Evolutionary conservation across 345 rosid genomes (phyloP), one percentile per base, ranked within the genome.

Genomic region (Lumnitzera littorea): DNA sequence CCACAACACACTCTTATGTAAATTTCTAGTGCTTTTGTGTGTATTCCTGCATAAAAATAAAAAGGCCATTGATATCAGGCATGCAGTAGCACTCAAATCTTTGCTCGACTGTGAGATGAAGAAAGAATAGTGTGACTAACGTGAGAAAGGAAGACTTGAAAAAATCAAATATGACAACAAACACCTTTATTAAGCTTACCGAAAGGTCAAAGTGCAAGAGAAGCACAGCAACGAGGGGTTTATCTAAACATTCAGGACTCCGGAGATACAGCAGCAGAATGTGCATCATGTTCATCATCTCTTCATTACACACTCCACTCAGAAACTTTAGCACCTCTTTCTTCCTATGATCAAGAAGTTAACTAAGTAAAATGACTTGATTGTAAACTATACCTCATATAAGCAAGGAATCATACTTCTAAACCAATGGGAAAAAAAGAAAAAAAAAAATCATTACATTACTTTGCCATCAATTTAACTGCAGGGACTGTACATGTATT

Each of bases 161-260:
- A 66, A 24, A 46, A 15, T 49, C 24, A 29, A 24, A 14, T 13
- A 29, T 24, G 25, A 29, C 23, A 16, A 2, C 46, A 60, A 51
- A 48, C 31, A 27, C 46, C 17, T 15, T 51, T 56, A 58, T 6
- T 23, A 47, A 64, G 57, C 61, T 49, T 70, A 84, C 91, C 79
- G 69, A 61, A 54, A 72, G 78, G 67, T 80, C 81, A 24, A 85
- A 68, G 69, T 76, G 81, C 56, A 85, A 57, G 47, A 82, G 69
- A 43, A 84, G 80, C 31, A 74, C 62, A 27, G 85, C 79, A 67
- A 78, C 73, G 58, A 77, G 57, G 25, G 84, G 84, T 62, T 58
- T 72, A 63, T 72, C 74, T 48, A 58, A 74, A 54, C 62, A 68
- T 51, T 69, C 74, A 61, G 72, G 72, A 43, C 60, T 76, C 59